These are phyloP conservation scores for Rhamnella rubrinervis DNA, from an alignment of 331 rosid species.

Conservation along the genomic window DNA sequence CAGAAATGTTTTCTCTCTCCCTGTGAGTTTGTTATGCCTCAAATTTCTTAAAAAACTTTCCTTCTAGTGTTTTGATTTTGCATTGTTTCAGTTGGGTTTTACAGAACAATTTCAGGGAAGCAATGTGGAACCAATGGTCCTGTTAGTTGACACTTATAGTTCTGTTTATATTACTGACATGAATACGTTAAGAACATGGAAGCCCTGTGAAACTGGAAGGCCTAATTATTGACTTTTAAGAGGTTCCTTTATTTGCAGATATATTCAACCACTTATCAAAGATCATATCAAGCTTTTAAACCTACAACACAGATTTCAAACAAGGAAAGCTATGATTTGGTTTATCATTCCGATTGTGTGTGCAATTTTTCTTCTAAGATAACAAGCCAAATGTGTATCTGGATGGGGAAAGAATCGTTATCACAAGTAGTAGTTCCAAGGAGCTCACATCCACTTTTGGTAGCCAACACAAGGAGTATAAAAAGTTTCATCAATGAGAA, in stretches of 20 bases:
- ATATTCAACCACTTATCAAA: not conserved
- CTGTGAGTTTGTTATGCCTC: not conserved
- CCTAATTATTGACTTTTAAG: not conserved
- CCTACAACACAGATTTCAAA: conserved; percentile 3
- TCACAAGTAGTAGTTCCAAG: conserved; percentile 1
- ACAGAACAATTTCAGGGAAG: not conserved
- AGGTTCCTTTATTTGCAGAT: conserved; percentile 1
- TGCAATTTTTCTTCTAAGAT: not conserved
- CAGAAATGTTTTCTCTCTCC: not conserved
- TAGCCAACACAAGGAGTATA: not conserved
- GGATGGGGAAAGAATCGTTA: not conserved
- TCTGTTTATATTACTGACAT: too few relatives aligned
- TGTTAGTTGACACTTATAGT: too few relatives aligned
- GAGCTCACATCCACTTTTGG: not conserved
- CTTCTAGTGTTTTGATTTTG: too few relatives aligned
- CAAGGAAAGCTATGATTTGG: not conserved
- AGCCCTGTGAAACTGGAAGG: too few relatives aligned
- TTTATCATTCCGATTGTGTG: not conserved
- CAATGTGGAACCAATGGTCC: not conserved
- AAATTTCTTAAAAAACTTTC: not conserved
- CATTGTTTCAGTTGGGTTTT: too few relatives aligned
- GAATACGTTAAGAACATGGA: too few relatives aligned
- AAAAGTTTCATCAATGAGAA: conserved; percentile 5
- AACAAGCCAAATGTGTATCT: not conserved
- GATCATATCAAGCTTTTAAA: conserved; percentile 6